Evolutionary conservation across 768 basidiomycete genomes (phyloP).

Genomic region (Coprinopsis cinerea): DNA sequence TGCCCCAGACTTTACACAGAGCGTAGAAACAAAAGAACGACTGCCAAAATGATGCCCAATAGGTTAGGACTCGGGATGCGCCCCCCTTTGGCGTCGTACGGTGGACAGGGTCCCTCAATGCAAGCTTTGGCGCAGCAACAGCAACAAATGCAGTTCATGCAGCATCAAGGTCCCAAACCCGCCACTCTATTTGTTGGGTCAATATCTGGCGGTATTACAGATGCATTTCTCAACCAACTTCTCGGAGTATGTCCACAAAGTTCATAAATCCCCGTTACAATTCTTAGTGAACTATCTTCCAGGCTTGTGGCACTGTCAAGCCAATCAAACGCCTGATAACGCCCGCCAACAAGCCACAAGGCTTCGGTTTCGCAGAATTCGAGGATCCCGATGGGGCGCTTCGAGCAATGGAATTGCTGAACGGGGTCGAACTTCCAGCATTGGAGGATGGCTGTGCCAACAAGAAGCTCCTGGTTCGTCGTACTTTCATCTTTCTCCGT

Average conservation of each 20-base stretch:
- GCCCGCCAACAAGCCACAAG: conserved; percentile 89
- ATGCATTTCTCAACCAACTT: conserved; percentile 72
- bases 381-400: conserved; percentile 91
- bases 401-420: conserved; percentile 51
- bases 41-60: conserved; percentile 61
- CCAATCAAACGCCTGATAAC: conserved; percentile 92
- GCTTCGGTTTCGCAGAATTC: conserved; percentile 95
- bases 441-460: conserved; percentile 46
- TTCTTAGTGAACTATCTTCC: background rate
- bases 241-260: conserved; percentile 50
- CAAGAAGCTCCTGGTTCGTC: conserved; percentile 60
- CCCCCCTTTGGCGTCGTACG: conserved; percentile 80
- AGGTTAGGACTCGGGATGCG: conserved; percentile 85
- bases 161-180: conserved; percentile 63
- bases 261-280: background rate
- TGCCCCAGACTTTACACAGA: background rate
- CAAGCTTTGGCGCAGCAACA: conserved; percentile 87
- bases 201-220: conserved; percentile 89
- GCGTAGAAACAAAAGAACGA: conserved; percentile 2
- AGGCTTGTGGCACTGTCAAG: conserved; percentile 88
- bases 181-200: conserved; percentile 87
- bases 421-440: conserved; percentile 47
- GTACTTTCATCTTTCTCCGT: conserved; percentile 28
- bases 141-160: conserved; percentile 66
- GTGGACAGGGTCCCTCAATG: conserved; percentile 82